Evolutionary conservation across 768 basidiomycete genomes (phyloP).

Genomic region (Boletus barrowsii): DNA sequence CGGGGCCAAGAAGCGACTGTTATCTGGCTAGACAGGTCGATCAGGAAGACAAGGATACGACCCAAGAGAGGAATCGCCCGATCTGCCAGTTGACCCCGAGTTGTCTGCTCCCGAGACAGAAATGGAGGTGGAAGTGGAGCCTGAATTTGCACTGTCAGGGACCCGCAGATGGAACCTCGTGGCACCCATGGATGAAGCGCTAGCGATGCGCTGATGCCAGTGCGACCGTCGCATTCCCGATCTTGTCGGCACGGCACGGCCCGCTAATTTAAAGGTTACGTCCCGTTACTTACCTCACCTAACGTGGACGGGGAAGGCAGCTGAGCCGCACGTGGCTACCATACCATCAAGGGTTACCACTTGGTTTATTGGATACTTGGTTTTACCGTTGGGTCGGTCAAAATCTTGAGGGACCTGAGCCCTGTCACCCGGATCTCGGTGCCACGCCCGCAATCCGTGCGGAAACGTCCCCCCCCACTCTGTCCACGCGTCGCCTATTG

Average conservation of each 20-base stretch:
- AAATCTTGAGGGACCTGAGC: not conserved
- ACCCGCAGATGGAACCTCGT: conserved; percentile 18
- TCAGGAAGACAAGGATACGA: not conserved
- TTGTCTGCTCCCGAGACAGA: conserved; percentile 13
- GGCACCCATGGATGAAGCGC: conserved; percentile 15
- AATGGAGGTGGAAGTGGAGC: conserved; percentile 2
- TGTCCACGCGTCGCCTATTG: conserved; percentile 6
- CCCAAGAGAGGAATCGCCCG: not conserved
- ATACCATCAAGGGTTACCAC: not conserved
- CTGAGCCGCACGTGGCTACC: conserved; percentile 6
- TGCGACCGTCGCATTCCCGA: conserved; percentile 23
- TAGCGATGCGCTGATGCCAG: conserved; percentile 9
- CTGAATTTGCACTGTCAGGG: conserved; percentile 11
- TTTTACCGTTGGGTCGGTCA: conserved; percentile 1
- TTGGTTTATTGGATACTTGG: not conserved
- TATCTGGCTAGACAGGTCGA: conserved; percentile 7
- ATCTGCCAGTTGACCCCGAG: not conserved
- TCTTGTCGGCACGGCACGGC: conserved; percentile 10
- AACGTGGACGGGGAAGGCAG: conserved; percentile 1
- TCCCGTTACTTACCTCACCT: not conserved
- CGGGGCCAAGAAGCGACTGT: not conserved
- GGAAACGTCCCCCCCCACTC: not conserved
- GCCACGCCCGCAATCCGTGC: conserved; percentile 2
- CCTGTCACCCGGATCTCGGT: conserved; percentile 9
- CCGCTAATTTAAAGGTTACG: not conserved